Base-by-base conservation (phyloP, 2,329 filamentous ascomycete genomes). In the Xylariaceae sp. region DNA sequence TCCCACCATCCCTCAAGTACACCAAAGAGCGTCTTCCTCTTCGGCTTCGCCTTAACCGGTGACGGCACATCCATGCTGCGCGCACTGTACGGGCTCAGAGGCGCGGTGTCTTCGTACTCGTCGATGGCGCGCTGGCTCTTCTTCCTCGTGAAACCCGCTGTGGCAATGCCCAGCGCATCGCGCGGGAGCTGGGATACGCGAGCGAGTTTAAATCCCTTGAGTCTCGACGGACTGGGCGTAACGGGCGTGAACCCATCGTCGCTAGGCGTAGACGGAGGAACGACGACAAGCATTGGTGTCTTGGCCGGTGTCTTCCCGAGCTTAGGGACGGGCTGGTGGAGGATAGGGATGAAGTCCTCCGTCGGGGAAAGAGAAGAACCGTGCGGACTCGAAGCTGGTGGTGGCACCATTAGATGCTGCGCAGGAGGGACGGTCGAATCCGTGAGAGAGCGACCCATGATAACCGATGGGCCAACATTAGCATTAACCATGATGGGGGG, bases 1-100 rank as follows among this genome's bases (percentile, higher is more conserved):
- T 83, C 81, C 81, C 81, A 84, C 81, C 81, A 84, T 4, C 81
- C 81, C 37, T 82, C 80, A 24, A 83, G 73, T 17, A 76, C 71
- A 34, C 78, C 73, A 59, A 81, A 71, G 19, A 84, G 69, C 1
- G 80, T 83, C 72, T 72, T 80, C 6, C 79, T 74, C 63, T 73
- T 76, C 26, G 74, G 73, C 51, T 71, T 74, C 17, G 51, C 56
- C 33, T 61, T 65, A 3, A 37, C 16, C 12, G 39, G 58, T 12
- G 33, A 17, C 26, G 56, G 58, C 33, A 50, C 46, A 26, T 63
- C 58, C 31, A 53, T 23, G 1, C 54, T 62, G 1, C 23, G 47
- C 4, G 16, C 57, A 5, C 41, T 46, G 4, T 56, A 48, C 23
- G 66, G 66, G 47, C 65, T 71, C 26, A 69, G 56, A 6, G 70